phyloP scores from a whole-genome alignment of 352 stramenopile species.

The Phytophthora lateralis region DNA sequence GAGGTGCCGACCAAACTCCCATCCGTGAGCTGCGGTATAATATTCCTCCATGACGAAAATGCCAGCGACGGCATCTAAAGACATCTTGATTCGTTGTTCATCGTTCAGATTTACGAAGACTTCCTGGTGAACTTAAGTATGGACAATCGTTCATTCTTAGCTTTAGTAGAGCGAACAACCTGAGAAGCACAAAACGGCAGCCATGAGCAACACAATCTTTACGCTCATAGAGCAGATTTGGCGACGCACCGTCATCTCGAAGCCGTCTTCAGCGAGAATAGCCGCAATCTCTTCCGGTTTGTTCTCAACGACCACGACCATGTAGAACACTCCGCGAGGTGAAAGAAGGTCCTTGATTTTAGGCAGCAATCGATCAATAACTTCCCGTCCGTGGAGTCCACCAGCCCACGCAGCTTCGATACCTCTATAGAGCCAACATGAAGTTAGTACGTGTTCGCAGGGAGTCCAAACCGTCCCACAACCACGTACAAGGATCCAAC shows the following conservation, averaged over 20 bases:
- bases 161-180: conserved; percentile 71
- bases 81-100: neutral
- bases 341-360: conserved; percentile 89
- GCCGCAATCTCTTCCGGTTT: conserved; percentile 92
- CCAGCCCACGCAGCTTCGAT: conserved; percentile 98
- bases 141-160: conserved; percentile 72
- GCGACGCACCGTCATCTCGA: conserved; percentile 63
- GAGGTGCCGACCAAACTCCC: no score
- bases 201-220: conserved; percentile 19
- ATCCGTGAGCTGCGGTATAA: no score
- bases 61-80: no score
- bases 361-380: conserved; percentile 95
- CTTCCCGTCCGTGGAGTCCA: conserved; percentile 91
- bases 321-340: conserved; percentile 92
- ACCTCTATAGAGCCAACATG: conserved; percentile 45
- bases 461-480: neutral
- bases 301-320: conserved; percentile 98
- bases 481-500: conserved; percentile 86
- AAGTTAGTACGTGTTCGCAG: neutral
- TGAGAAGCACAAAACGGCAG: conserved; percentile 34
- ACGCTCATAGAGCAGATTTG: neutral
- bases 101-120: conserved; percentile 3
- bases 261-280: conserved; percentile 70
- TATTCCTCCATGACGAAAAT: no score
- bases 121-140: conserved; percentile 74